Evolutionary conservation across 1,284 basidiomycete genomes (phyloP).

Genomic region (Cryptococcus sp.): DNA sequence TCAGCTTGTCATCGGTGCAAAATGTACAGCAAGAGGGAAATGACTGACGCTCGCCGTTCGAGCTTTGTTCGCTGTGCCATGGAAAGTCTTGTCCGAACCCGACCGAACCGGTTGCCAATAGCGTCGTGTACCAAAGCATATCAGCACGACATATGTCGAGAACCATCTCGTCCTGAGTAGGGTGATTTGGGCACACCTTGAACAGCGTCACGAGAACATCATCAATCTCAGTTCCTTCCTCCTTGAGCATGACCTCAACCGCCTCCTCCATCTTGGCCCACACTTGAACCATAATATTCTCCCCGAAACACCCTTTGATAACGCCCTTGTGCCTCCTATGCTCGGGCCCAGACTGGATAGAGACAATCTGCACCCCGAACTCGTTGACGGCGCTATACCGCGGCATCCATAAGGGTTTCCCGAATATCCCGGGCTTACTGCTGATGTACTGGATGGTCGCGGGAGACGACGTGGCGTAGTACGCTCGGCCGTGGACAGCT

Average conservation of each 20-base stretch:
- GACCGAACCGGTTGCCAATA: conserved; percentile 25
- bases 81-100: conserved; percentile 27
- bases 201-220: conserved; percentile 10
- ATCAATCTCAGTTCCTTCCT: conserved; percentile 19
- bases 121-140: conserved; percentile 12
- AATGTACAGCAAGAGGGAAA: neutral
- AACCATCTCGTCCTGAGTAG: too few species aligned
- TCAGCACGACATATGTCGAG: too few species aligned
- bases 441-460: conserved; percentile 8
- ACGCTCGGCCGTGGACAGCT: conserved; percentile 16
- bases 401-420: conserved; percentile 20
- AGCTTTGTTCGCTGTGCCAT: conserved; percentile 20
- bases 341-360: conserved; percentile 16
- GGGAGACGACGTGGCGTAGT: conserved; percentile 25
- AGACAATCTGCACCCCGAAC: conserved; percentile 26
- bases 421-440: conserved; percentile 11
- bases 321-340: conserved; percentile 26
- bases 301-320: conserved; percentile 28
- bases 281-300: conserved; percentile 21
- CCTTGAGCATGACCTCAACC: conserved; percentile 18
- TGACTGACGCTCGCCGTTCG: conserved; percentile 20
- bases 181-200: too few species aligned
- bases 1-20: neutral
- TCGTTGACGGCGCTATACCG: conserved; percentile 22
- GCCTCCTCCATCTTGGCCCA: conserved; percentile 21